Evolutionary conservation across 768 basidiomycete species (phyloP).

Genomic region (Postia placenta): DNA sequence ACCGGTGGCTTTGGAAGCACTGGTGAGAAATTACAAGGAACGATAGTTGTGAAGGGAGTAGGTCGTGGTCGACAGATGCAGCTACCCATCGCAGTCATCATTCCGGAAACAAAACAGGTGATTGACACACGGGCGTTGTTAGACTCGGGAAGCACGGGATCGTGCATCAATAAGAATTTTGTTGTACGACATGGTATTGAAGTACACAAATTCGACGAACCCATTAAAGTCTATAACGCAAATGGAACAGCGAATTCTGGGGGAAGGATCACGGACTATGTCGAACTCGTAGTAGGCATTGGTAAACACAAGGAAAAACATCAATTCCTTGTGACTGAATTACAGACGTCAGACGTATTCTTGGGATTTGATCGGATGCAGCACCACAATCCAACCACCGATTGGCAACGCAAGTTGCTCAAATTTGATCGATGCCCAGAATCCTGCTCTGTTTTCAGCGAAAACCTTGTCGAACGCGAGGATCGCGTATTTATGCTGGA

Average conservation of each 20-base stretch:
- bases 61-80: conserved; percentile 5
- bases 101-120: conserved; percentile 1
- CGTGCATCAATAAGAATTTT: conserved; percentile 13
- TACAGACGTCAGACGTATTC: conserved; percentile 8
- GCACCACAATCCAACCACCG: conserved; percentile 15
- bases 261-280: conserved; percentile 10
- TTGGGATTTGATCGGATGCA: conserved; percentile 15
- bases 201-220: not conserved
- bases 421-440: conserved; percentile 6
- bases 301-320: conserved; percentile 9
- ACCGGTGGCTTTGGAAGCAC: not conserved
- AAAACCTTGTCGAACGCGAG: not conserved
- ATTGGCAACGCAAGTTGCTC: conserved; percentile 11
- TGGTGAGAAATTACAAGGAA: no score
- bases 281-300: not conserved
- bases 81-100: conserved; percentile 7
- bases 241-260: conserved; percentile 8
- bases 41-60: conserved; percentile 8
- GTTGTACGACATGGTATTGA: conserved; percentile 3
- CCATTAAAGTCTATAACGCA: conserved; percentile 11
- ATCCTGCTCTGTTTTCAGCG: not conserved
- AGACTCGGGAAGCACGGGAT: conserved; percentile 20
- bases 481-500: conserved; percentile 5
- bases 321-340: conserved; percentile 5
- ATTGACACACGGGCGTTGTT: conserved; percentile 12